Conservation (phyloP, 2,329 filamentous ascomycete species). For the Periconia sp. region DNA sequence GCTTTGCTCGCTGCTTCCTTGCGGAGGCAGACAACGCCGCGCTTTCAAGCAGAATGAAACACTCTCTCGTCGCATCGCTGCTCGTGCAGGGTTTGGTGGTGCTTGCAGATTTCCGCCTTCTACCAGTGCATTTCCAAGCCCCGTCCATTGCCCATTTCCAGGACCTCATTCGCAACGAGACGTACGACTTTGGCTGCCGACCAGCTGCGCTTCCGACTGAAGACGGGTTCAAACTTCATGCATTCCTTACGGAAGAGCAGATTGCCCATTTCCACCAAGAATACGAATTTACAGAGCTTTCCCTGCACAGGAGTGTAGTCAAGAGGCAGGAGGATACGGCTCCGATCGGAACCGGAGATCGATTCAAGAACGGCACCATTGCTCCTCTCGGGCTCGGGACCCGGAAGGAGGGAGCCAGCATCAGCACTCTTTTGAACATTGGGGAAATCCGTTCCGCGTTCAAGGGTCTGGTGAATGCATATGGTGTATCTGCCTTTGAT, state of each 20-base stretch:
- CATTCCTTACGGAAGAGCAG: conserved; percentile 37
- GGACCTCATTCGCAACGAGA: conserved; percentile 38
- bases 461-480: conserved; percentile 45
- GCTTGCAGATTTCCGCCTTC: conserved; percentile 22
- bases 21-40: background rate
- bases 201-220: conserved; percentile 32
- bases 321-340: conserved; percentile 31
- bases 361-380: conserved; percentile 46
- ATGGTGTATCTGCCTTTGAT: conserved; percentile 46
- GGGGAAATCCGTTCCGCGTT: conserved; percentile 50
- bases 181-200: conserved; percentile 38
- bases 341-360: conserved; percentile 42
- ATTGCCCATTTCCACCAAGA: conserved; percentile 32
- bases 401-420: conserved; percentile 30
- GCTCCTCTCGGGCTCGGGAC: conserved; percentile 49
- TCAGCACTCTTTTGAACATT: conserved; percentile 50
- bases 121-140: conserved; percentile 34
- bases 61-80: conserved; percentile 30
- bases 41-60: conserved; percentile 28
- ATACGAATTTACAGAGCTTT: conserved; percentile 24
- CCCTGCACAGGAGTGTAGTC: conserved; percentile 23
- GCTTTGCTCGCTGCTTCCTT: background rate
- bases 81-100: conserved; percentile 29
- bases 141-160: conserved; percentile 31
- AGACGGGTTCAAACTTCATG: conserved; percentile 36